phyloP scores from a whole-genome alignment of 2,329 filamentous ascomycete species.

The Trichoderma sp. region DNA sequence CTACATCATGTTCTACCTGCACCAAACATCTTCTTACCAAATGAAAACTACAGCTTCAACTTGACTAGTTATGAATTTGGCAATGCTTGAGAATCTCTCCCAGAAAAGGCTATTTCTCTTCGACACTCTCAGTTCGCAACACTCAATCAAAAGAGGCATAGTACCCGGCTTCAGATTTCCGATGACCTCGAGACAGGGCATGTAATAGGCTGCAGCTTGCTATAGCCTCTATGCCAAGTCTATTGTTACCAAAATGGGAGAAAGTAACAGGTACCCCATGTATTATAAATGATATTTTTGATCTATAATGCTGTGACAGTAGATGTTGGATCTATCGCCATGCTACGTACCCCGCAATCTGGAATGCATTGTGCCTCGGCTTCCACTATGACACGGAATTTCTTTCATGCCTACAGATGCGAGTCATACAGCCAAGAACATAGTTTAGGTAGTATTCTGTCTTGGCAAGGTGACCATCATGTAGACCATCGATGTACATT shows the following conservation, averaged over 20 bases:
- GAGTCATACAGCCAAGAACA: not conserved
- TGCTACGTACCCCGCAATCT: not conserved
- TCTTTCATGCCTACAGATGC: not conserved
- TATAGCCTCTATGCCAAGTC: not conserved
- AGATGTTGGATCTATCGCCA: not conserved
- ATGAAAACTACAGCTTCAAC: not conserved
- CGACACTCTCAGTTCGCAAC: not conserved
- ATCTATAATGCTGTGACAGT: not conserved
- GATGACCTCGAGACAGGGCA: not conserved
- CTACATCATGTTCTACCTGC: not conserved
- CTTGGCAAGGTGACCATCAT: not conserved
- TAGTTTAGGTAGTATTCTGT: not conserved
- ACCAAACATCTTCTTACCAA: not conserved
- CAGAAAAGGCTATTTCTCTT: not conserved
- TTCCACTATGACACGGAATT: not conserved
- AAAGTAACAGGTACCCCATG: not conserved
- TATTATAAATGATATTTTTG: not conserved
- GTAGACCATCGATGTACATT: not conserved
- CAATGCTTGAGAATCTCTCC: not conserved
- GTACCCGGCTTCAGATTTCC: not conserved
- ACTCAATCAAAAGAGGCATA: not conserved
- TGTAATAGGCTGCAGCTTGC: not conserved
- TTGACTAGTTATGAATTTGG: not conserved
- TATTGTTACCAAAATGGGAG: not conserved
- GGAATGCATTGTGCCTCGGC: not conserved